Conservation (phyloP, 2,329 filamentous ascomycete genomes). For the Clonostachys chloroleuca region DNA sequence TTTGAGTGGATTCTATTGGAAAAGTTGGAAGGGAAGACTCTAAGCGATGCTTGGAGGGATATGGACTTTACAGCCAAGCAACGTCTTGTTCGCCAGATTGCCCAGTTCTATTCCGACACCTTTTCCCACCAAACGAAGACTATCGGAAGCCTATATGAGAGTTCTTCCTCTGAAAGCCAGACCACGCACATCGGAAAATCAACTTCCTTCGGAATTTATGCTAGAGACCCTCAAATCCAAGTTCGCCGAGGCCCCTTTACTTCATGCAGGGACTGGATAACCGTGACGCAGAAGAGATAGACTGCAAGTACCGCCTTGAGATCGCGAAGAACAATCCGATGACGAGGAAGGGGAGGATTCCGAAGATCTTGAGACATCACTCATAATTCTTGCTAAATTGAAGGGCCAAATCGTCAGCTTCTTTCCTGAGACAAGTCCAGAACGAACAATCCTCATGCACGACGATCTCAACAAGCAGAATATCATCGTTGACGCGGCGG, state of each 20-base stretch:
- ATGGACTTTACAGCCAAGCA: constrained; percentile 24
- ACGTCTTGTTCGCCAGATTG: constrained; percentile 18
- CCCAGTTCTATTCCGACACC: constrained; percentile 20
- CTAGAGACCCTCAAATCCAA: not conserved
- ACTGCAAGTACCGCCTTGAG: not conserved
- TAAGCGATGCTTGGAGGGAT: constrained; percentile 12
- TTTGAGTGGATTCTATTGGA: constrained; percentile 36
- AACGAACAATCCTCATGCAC: constrained; percentile 24
- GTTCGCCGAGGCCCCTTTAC: not conserved
- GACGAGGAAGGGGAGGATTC: constrained; percentile 21
- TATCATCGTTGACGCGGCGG: constrained; percentile 29
- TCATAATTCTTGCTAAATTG: constrained; percentile 10
- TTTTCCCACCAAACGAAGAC: constrained; percentile 3
- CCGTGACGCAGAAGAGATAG: not conserved
- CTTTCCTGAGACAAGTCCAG: constrained; percentile 17
- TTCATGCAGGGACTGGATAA: not conserved
- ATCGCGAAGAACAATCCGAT: not conserved
- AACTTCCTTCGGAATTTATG: not conserved
- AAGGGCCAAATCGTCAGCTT: constrained; percentile 18
- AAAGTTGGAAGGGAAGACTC: constrained; percentile 14
- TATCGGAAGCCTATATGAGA: not conserved
- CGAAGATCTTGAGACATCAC: constrained; percentile 5
- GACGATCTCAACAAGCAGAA: constrained; percentile 29
- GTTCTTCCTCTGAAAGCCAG: not conserved
- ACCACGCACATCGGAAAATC: not conserved